Evolutionary conservation across 2,329 filamentous ascomycete species (phyloP), one percentile per base, ranked within the genome.

Genomic region (Beauveria asiatica): DNA sequence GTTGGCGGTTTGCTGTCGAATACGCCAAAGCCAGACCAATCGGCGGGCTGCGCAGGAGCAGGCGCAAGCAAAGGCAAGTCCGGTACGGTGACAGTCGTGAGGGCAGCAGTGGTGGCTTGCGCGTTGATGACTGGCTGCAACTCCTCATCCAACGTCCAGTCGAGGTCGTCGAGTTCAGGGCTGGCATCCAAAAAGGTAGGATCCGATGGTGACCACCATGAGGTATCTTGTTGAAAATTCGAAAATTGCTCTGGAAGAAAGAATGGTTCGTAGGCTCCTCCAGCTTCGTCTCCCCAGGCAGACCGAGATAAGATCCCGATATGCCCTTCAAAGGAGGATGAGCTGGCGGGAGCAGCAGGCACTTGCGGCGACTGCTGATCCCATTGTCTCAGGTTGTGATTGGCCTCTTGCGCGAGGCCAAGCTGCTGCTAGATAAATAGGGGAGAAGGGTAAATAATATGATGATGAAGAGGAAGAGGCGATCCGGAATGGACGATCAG

Each of bases 361-460:
- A 13, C 44, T 50, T 42, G 59, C 23, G 44, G 52, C 44, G 45
- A 45, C 52, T 50, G 51, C 59, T 50, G 59, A 48, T 57, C 59
- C 59, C 59, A 61, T 61, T 49, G 51, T 61, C 46, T 50, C 59
- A 61, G 51, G 25, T 54, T 61, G 27, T 61, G 11, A 10, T 25
- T 51, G 59, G 52, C 59, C 59, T 61, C 59, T 50, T 61, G 39
- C 52, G 59, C 59, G 59, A 61, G 59, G 59, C 59, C 59, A 57
- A 49, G 46, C 52, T 59, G 19, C 19, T 45, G 25, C 19, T 59
- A 59, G 6, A 57, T 13, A 41, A 16, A 10, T 17, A 13, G n/a
- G 27, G 27, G 27, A 16, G 39, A 30, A 33, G 41, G 33, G 39
- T 19, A n/a, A n/a, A n/a, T n/a, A n/a, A 21, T 30, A 42, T 45